phyloP scores from a whole-genome alignment of 768 basidiomycete genomes.

The Calocybe cyanea region DNA sequence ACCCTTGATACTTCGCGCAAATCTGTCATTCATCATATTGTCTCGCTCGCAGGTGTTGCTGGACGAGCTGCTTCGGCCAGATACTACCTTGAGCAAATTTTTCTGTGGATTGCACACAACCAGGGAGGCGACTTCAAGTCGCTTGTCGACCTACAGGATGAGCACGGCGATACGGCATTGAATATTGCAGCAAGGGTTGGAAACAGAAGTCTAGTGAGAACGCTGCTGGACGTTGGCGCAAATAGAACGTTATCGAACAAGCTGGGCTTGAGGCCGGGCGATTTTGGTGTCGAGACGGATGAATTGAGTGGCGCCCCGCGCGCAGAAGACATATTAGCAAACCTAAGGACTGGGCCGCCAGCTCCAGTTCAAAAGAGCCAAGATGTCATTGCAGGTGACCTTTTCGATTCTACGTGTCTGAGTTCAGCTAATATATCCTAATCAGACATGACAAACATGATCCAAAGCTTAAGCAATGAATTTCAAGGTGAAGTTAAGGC shows the following conservation, averaged over 20 bases:
- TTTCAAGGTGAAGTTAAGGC: conserved; percentile 80
- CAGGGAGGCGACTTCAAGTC: conserved; percentile 74
- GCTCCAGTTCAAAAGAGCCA: conserved; percentile 84
- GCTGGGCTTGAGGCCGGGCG: conserved; percentile 86
- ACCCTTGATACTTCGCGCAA: conserved; percentile 86
- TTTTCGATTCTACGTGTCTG: background rate
- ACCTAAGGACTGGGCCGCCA: conserved; percentile 68
- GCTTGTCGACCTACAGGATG: conserved; percentile 88
- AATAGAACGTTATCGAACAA: conserved; percentile 89
- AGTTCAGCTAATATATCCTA: conserved; percentile 9
- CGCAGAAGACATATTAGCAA: conserved; percentile 77
- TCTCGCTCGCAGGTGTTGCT: conserved; percentile 86
- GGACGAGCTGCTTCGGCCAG: conserved; percentile 80
- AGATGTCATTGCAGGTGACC: conserved; percentile 74
- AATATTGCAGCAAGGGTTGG: conserved; percentile 95
- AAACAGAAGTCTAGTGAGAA: conserved; percentile 80
- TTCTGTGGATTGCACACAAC: conserved; percentile 79
- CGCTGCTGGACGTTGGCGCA: conserved; percentile 88
- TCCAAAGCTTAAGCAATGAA: conserved; percentile 72
- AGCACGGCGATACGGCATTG: conserved; percentile 92
- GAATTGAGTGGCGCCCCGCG: conserved; percentile 67
- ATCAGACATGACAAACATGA: conserved; percentile 81
- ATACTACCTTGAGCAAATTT: conserved; percentile 89
- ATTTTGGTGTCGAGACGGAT: conserved; percentile 94
- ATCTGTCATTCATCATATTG: conserved; percentile 88